Base-by-base conservation (phyloP, 108 stramenopile genomes). In the Parietichytrium sp. region DNA sequence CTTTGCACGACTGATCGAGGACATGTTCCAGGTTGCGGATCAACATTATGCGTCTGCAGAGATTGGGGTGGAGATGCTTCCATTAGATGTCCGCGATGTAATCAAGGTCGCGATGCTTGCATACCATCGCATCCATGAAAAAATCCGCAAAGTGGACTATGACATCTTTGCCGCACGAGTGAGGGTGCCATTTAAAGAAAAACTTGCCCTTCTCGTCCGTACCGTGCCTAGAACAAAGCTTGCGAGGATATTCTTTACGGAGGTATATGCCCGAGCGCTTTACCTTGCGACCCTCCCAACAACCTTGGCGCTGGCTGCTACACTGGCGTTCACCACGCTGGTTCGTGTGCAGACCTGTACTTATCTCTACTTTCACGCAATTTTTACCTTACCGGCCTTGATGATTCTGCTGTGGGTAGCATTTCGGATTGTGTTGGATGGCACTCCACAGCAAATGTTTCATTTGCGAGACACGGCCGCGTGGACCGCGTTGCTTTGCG, bases 61-160 rank as follows among this genome's bases (percentile, higher is more conserved):
- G 23, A 16, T 72, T 27, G 61, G 61, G 16, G 45, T 72, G 23
- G 61, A 45, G 20, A 72, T 72, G 61, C 20, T 72, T 8, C 61
- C 61, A 6, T 33, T 45, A 42, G n/a, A 72, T 33, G 61, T 72
- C n/a, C 61, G 61, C 33, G 61, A 72, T 25, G 61, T 72, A n/a
- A 72, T 72, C 20, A 10, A 42, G 1, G 61, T 72, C 16, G 61
- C 61, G 38, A 33, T 33, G n/a, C 33, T 7, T 45, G 61, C 61
- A 25, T 72, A 72, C 20, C 61, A 72, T 42, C 61, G 61, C 42
- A 72, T 72, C 3, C 61, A 72, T 42, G 61, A 72, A 33, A 72
- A 72, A 25, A 72, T 72, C 2, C 61, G 61, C 61, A 23, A 16
- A 47, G 61, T 42, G 42, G 33, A 72, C 13, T 72, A 72, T 25